Evolutionary conservation across 2,329 filamentous ascomycete species (phyloP).

Genomic region (Dryadomyces quercivorus): DNA sequence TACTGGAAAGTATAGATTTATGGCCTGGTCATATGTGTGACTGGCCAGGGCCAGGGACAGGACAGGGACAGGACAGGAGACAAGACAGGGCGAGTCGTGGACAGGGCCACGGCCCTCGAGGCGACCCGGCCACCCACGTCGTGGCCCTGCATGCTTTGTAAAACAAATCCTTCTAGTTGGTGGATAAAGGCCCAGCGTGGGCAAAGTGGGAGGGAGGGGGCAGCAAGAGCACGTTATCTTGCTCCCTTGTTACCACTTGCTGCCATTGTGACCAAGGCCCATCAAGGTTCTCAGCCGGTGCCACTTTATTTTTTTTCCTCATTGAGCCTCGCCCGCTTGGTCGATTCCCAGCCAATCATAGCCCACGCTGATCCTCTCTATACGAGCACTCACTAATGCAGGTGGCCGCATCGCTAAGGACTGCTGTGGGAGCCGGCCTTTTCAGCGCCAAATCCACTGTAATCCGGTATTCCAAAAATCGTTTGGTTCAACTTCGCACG

Average conservation of each 20-base stretch:
- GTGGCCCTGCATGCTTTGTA: not conserved
- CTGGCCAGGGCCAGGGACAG: no score
- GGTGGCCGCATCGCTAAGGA: not conserved
- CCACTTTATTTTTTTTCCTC: not conserved
- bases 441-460: not conserved
- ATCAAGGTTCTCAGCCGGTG: conserved; percentile 1
- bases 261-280: not conserved
- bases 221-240: not conserved
- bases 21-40: no score
- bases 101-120: no score
- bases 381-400: not conserved
- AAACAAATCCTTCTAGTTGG: not conserved
- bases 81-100: no score
- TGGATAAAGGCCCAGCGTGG: not conserved
- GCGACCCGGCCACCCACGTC: not conserved
- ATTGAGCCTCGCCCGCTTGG: not conserved
- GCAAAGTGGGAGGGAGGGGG: not conserved
- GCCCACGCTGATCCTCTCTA: not conserved
- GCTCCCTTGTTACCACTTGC: not conserved
- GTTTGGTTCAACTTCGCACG: not conserved
- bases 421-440: not conserved
- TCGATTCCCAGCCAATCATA: not conserved
- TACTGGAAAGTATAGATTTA: no score
- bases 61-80: no score
- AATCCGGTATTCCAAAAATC: not conserved